Base-by-base conservation (phyloP, 192 early-diverging fungal species). In the Gonapodya prolifera region DNA sequence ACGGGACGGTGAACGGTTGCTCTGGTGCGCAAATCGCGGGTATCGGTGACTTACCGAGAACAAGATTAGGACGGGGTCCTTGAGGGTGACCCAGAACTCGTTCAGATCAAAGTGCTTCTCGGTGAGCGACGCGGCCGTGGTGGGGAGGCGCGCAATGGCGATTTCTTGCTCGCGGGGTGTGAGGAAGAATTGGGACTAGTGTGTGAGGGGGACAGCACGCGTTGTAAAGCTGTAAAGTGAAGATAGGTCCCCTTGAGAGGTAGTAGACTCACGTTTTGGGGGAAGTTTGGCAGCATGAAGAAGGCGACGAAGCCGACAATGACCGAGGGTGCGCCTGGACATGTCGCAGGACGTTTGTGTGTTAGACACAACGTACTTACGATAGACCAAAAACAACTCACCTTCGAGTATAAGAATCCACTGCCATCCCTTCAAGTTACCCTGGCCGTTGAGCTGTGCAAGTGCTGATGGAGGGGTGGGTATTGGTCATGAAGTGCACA, bases 371-470 rank as follows among this genome's bases (percentile, higher is more conserved):
- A n/a, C n/a, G n/a, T n/a, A n/a, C n/a, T n/a, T n/a, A n/a, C n/a
- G n/a, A n/a, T n/a, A n/a, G n/a, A n/a, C n/a, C n/a, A n/a, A n/a
- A n/a, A n/a, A n/a, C n/a, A n/a, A n/a, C 23, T 87, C 33, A 8
- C 89, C 91, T 35, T 92, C 91, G 70, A 92, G 80, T 35, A 89
- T 32, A 78, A 91, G 91, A 1, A 92, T 75, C 91, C 91, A 92
- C 34, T 86, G 83, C 91, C 91, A 92, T 2, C 88, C 91, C 31
- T 84, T 80, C 0, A 89, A 77, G 45, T 85, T 85, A 36, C 78
- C 83, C 31, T 82, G 79, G 33, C 89, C 87, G 29, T 82, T 78
- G 75, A 91, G 71, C n/a, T 84, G 45, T 61, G 45, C 45, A 16
- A 61, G 45, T 8, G 45, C 45, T 61, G 8, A 8, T 16, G 45